Evolutionary conservation across 805 yeast genomes (phyloP).

Genomic region (Sugiyamaella valdiviana): DNA sequence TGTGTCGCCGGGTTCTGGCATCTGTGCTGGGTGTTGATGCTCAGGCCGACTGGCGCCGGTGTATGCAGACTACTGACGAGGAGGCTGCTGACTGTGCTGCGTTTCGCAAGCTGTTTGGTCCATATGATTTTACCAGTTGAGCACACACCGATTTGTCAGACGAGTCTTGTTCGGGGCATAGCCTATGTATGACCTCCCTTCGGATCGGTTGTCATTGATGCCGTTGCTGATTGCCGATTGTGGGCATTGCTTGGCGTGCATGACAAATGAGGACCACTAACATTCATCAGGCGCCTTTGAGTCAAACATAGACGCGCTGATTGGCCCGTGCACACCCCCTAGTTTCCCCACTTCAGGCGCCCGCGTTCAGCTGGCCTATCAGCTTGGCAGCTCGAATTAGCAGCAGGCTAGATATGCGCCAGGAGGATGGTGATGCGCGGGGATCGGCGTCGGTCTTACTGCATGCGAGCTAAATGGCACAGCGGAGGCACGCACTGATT

Average conservation of each 20-base stretch:
- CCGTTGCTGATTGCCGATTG: not conserved
- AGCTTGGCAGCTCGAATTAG: too few species aligned
- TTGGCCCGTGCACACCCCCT: too few species aligned
- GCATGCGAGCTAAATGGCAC: not conserved
- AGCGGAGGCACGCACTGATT: not conserved
- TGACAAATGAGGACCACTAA: too few species aligned
- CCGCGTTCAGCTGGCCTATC: too few species aligned
- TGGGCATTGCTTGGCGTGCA: not conserved
- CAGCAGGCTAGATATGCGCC: too few species aligned
- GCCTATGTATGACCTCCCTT: too few species aligned
- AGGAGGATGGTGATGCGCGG: too few species aligned
- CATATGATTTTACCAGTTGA: conserved; percentile 44
- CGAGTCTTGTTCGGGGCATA: not conserved
- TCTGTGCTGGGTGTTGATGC: conserved; percentile 48
- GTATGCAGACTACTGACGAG: conserved; percentile 55
- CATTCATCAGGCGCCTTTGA: too few species aligned
- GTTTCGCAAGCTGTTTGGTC: conserved; percentile 51
- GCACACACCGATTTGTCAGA: too few species aligned
- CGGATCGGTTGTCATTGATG: not conserved
- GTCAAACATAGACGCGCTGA: not conserved
- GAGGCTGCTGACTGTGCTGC: conserved; percentile 58
- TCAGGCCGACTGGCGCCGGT: conserved; percentile 68
- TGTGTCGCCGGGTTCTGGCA: conserved; percentile 77
- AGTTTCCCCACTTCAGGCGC: too few species aligned
- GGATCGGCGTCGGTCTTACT: too few species aligned